Base-by-base conservation (phyloP, 345 rosid species). In the Hibiscus tridactylites region DNA sequence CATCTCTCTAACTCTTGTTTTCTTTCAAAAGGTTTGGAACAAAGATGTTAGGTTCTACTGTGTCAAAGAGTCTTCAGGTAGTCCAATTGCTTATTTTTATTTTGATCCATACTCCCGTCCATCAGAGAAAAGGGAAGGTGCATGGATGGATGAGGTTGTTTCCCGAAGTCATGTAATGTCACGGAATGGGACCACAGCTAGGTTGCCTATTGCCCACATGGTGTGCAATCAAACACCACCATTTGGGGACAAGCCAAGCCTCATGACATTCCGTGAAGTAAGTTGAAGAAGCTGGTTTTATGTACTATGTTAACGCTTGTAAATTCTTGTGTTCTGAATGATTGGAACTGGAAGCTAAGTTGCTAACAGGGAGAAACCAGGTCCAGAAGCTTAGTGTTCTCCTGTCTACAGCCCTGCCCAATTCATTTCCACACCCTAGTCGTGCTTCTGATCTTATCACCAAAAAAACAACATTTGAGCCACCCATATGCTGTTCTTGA, bases 51-150 rank as follows among this genome's bases (percentile, higher is more conserved):
- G 79, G 77, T 94, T 94, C 82, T 94, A 88, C 77, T 8, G 88
- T 57, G 88, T 94, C 65, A 90, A 91, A 74, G 96, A 94, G 79
- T 85, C 95, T 71, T 85, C 88, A 64, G 92, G 96, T 57, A 81
- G 76, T 73, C 91, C 98, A 53, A 73, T 73, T 79, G 96, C 98
- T 9, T 91, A 94, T 79, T 94, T 94, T 75, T 91, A 91, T 81
- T 94, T 94, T 77, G 98, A 94, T 83, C 97, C 98, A 63, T 91
- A 88, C 75, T 90, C 97, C 72, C 97, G 98, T 63, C 97, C 98
- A 54, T 84, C 98, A 39, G 95, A 94, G 73, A 94, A 94, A 79
- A 81, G 74, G 72, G 95, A 80, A 26, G 98, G 97, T 59, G 98
- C 98, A 61, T 93, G 98, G 97, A 87, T 91, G 97, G 86, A 83